Percentiles rank a stretch among this genome's conserved stretches.
These are phyloP conservation scores for Colletotrichum sp. DNA, from an alignment of 2,329 filamentous ascomycete genomes.

Conservation along the genomic window DNA sequence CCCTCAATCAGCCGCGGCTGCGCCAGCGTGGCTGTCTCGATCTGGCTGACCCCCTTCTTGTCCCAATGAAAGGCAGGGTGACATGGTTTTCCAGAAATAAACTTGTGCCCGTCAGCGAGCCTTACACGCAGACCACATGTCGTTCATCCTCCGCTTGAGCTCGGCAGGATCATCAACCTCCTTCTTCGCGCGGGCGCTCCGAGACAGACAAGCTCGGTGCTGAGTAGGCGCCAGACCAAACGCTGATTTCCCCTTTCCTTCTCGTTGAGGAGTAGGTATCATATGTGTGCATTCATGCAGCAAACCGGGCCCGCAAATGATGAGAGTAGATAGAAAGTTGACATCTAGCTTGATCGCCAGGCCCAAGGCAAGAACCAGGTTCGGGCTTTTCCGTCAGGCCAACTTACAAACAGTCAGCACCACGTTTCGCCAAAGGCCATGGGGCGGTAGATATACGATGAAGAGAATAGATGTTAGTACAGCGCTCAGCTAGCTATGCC, in stretches of 20 bases:
- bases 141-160: neutral
- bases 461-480: constrained; percentile 8
- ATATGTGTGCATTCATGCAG: neutral
- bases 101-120: neutral
- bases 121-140: neutral
- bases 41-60: neutral
- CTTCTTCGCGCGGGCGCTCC: neutral
- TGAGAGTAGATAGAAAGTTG: neutral
- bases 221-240: neutral
- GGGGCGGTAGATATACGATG: neutral
- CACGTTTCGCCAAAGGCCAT: neutral
- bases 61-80: neutral
- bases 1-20: neutral
- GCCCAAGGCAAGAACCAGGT: neutral
- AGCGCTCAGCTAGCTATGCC: constrained; percentile 9
- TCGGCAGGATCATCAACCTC: neutral
- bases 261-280: neutral
- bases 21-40: neutral
- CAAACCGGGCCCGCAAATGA: neutral
- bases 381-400: neutral
- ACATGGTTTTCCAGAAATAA: neutral
- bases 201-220: neutral
- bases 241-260: neutral
- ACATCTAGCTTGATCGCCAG: neutral
- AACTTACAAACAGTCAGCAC: neutral